These are phyloP conservation scores for Closterium sp. DNA, from an alignment of 139 green algal species.

Conservation along the genomic window DNA sequence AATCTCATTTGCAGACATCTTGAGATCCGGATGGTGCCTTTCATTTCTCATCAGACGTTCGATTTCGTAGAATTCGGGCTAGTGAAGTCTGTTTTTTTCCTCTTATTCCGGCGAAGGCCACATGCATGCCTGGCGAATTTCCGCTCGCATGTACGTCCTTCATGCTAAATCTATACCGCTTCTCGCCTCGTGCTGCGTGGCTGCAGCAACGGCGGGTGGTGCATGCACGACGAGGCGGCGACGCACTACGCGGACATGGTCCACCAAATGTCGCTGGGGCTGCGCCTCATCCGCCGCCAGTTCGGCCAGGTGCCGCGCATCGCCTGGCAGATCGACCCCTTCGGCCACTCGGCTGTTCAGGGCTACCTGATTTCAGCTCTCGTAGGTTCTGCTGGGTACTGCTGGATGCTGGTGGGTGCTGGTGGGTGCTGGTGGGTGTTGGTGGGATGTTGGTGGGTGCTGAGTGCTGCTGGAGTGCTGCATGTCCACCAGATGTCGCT, in stretches of 20 bases:
- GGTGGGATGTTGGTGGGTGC: too few relatives aligned
- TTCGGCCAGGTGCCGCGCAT: slow-evolving; percentile 58
- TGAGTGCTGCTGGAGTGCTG: too few relatives aligned
- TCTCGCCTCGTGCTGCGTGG: background rate
- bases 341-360: slow-evolving; percentile 84
- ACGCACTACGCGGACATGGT: slow-evolving; percentile 79
- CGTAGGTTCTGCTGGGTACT: slow-evolving; percentile 17
- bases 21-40: background rate
- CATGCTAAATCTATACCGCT: too few relatives aligned
- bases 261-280: slow-evolving; percentile 82
- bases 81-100: too few relatives aligned
- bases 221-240: slow-evolving; percentile 87
- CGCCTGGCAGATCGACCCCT: slow-evolving; percentile 89
- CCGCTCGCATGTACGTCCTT: too few relatives aligned
- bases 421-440: too few relatives aligned
- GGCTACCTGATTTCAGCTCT: slow-evolving; percentile 66
- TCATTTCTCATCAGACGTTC: background rate
- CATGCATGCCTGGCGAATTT: too few relatives aligned
- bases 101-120: too few relatives aligned
- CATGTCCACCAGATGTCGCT: slow-evolving; percentile 85
- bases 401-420: background rate
- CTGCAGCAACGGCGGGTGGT: slow-evolving; percentile 61
- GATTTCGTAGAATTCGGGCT: background rate
- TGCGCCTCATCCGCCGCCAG: slow-evolving; percentile 58
- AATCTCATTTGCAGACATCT: background rate